Conservation (phyloP, 1,284 basidiomycete genomes). For the Moniliophthora roreri region DNA sequence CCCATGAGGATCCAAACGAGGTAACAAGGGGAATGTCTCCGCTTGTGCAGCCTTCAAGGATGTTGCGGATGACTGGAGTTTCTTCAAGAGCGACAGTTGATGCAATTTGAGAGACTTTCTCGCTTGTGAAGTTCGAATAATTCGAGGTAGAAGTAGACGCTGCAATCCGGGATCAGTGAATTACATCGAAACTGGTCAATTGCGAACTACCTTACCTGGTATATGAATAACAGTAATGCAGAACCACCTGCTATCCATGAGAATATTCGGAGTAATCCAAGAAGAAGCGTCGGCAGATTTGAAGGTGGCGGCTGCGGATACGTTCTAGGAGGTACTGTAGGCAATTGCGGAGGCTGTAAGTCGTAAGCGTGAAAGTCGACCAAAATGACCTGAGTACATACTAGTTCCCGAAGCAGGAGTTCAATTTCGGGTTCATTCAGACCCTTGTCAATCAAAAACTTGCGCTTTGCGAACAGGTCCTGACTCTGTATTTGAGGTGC, state of each 20-base stretch:
- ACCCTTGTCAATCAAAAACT: conserved; percentile 74
- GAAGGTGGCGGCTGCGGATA: conserved; percentile 74
- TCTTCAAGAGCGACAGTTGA: conserved; percentile 52
- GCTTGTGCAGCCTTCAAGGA: conserved; percentile 52
- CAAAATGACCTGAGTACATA: conserved; percentile 29
- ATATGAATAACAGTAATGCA: conserved; percentile 54
- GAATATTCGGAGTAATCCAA: conserved; percentile 58
- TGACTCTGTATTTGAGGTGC: conserved; percentile 66
- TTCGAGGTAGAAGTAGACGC: conserved; percentile 68
- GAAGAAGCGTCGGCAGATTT: conserved; percentile 61
- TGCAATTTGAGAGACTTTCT: conserved; percentile 59
- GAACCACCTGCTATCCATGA: conserved; percentile 70
- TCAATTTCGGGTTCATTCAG: conserved; percentile 61
- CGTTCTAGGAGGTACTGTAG: conserved; percentile 62
- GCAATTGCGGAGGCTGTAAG: conserved; percentile 50
- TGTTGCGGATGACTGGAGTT: conserved; percentile 51
- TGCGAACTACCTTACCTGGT: conserved; percentile 54
- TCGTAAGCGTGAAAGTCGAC: conserved; percentile 6
- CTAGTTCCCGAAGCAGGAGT: conserved; percentile 54
- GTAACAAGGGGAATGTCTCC: conserved; percentile 54
- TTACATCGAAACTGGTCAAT: background rate
- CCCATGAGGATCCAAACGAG: conserved; percentile 45
- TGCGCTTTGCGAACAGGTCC: conserved; percentile 53
- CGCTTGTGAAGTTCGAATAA: conserved; percentile 57
- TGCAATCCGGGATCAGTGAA: conserved; percentile 25